Conservation (phyloP, 2,329 filamentous ascomycete genomes). For the Colletotrichum costaricense region DNA sequence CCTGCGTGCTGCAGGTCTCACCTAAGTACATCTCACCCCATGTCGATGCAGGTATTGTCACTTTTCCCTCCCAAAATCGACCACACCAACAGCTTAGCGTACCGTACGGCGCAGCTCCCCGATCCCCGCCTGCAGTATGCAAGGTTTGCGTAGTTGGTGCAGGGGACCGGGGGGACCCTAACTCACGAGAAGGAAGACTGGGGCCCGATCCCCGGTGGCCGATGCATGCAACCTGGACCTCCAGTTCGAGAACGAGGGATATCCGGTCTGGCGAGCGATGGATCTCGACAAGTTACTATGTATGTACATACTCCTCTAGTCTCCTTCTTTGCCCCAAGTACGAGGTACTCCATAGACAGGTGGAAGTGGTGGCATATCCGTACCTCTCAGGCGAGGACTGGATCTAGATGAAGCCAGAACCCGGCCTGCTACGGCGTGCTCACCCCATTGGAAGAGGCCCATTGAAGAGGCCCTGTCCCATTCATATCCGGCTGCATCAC, state of each 20-base stretch:
- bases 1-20: not conserved
- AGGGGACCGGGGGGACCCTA: not conserved
- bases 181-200: not conserved
- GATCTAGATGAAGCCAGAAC: not conserved
- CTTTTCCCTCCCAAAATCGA: not conserved
- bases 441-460: not conserved
- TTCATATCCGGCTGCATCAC: slow-evolving; percentile 12
- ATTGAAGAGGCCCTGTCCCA: not conserved
- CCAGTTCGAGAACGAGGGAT: slow-evolving; percentile 3
- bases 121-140: slow-evolving; percentile 10
- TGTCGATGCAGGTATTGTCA: not conserved
- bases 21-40: not conserved
- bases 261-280: not conserved
- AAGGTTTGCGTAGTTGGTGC: not conserved
- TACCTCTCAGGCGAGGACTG: not conserved
- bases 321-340: not conserved
- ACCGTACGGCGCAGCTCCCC: slow-evolving; percentile 15
- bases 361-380: not conserved
- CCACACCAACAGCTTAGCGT: not conserved
- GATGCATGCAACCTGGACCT: slow-evolving; percentile 13
- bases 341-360: not conserved
- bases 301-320: not conserved
- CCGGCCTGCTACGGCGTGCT: not conserved
- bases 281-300: not conserved
- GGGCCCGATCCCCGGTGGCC: not conserved